These are phyloP conservation scores for Xerophyta viscosa DNA, from an alignment of 106 monocot species.

Conservation along the genomic window DNA sequence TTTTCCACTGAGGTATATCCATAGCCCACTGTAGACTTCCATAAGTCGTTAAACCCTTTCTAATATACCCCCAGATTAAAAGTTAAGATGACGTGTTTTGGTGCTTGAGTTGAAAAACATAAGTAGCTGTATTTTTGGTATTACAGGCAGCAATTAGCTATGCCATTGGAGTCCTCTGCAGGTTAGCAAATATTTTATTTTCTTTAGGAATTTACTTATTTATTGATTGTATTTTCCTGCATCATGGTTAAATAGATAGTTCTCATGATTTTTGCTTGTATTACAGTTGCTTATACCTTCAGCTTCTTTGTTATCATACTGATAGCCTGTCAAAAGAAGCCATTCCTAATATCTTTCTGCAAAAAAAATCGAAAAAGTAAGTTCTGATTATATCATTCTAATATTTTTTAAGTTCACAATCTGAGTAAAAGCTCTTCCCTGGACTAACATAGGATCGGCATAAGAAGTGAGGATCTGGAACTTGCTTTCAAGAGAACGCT, in stretches of 20 bases:
- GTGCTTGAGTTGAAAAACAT: too few species aligned
- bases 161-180: conserved; percentile 69
- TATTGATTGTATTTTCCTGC: too few species aligned
- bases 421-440: conserved; percentile 1
- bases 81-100: too few species aligned
- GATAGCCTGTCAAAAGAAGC: conserved; percentile 71
- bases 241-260: too few species aligned
- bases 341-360: conserved; percentile 59
- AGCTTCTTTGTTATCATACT: conserved; percentile 60
- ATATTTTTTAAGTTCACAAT: neutral
- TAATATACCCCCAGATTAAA: too few species aligned
- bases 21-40: too few species aligned
- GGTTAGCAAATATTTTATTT: too few species aligned
- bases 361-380: conserved; percentile 67
- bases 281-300: conserved; percentile 90
- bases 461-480: conserved; percentile 81
- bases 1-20: conserved; percentile 59
- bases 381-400: conserved; percentile 9
- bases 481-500: conserved; percentile 47
- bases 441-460: conserved; percentile 54
- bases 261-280: conserved; percentile 17
- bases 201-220: too few species aligned
- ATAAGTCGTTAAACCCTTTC: too few species aligned
- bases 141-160: conserved; percentile 87
- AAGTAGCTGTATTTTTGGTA: conserved; percentile 2